These are phyloP conservation scores for Medicago ruthenica DNA, from an alignment of 306 rosid species.

Conservation along the genomic window DNA sequence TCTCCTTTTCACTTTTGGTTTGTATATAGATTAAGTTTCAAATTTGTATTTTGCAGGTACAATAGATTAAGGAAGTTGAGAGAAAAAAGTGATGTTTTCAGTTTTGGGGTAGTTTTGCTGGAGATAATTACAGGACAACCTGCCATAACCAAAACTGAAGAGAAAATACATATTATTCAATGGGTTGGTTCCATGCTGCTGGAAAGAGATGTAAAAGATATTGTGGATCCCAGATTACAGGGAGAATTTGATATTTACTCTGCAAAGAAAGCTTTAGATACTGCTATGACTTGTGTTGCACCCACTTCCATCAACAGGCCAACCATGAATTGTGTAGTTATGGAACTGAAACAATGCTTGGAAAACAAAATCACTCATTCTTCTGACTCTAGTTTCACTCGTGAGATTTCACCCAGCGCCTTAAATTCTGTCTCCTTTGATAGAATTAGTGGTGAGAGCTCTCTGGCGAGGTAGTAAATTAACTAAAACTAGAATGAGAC, in stretches of 20 bases:
- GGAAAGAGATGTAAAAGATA: constrained; percentile 33
- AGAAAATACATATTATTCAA: constrained; percentile 42
- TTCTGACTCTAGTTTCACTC: background rate
- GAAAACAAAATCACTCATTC: background rate
- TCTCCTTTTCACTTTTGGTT: background rate
- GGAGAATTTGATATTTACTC: constrained; percentile 39
- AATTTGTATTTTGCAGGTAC: constrained; percentile 44
- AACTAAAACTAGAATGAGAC: background rate
- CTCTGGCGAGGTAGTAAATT: constrained; percentile 7
- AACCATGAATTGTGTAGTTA: constrained; percentile 46
- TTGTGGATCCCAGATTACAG: constrained; percentile 48
- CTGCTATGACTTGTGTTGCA: constrained; percentile 52
- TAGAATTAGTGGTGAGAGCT: constrained; percentile 9
- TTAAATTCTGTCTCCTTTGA: background rate
- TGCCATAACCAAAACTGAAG: constrained; percentile 45
- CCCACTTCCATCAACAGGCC: constrained; percentile 43
- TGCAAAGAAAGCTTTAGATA: constrained; percentile 40
- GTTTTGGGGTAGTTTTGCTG: constrained; percentile 54
- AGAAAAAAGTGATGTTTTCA: constrained; percentile 57
- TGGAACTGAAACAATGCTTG: constrained; percentile 45
- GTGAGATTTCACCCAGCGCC: background rate
- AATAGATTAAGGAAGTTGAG: constrained; percentile 33
- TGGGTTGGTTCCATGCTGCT: constrained; percentile 28
- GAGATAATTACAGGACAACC: constrained; percentile 51
- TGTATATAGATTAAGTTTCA: constrained; percentile 1